These are phyloP conservation scores for Trichoderma atrobrunneum DNA, from an alignment of 2,329 filamentous ascomycete genomes.

Conservation along the genomic window DNA sequence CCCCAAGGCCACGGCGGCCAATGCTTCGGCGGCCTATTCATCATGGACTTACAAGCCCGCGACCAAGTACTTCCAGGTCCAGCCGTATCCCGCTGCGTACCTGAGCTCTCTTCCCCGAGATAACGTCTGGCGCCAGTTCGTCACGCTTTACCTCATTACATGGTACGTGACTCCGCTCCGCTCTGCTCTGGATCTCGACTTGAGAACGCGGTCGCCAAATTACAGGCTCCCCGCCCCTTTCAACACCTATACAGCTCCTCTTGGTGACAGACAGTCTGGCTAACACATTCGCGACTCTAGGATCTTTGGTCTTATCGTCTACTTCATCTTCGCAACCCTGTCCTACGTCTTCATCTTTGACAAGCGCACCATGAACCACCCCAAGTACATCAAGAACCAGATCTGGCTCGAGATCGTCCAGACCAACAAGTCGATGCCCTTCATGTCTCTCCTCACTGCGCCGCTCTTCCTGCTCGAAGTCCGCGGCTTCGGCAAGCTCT, in stretches of 20 bases:
- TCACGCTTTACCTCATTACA: slow-evolving; percentile 78
- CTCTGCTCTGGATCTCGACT: not conserved
- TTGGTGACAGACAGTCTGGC: not conserved
- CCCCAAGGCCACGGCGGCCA: slow-evolving; percentile 47
- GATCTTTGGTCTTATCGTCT: slow-evolving; percentile 79
- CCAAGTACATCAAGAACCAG: slow-evolving; percentile 94
- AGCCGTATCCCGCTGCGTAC: slow-evolving; percentile 74
- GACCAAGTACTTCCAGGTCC: slow-evolving; percentile 64
- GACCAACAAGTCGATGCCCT: slow-evolving; percentile 70
- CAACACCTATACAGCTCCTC: not conserved
- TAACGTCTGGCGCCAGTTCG: slow-evolving; percentile 69
- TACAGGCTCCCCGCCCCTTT: not conserved
- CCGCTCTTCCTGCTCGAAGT: slow-evolving; percentile 82
- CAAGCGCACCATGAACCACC: slow-evolving; percentile 82
- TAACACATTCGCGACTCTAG: slow-evolving; percentile 43
- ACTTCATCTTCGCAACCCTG: slow-evolving; percentile 78
- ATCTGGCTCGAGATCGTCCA: slow-evolving; percentile 81
- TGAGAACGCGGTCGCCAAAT: not conserved
- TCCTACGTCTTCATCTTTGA: slow-evolving; percentile 92
- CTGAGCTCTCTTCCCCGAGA: slow-evolving; percentile 75
- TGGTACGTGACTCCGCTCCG: slow-evolving; percentile 57
- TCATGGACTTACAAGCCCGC: slow-evolving; percentile 70
- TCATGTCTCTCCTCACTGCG: slow-evolving; percentile 78
- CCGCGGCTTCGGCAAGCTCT: slow-evolving; percentile 80
- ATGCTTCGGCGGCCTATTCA: slow-evolving; percentile 56